phyloP scores from a whole-genome alignment of 495 filamentous ascomycete genomes.

The Opeltia flavorubescens region DNA sequence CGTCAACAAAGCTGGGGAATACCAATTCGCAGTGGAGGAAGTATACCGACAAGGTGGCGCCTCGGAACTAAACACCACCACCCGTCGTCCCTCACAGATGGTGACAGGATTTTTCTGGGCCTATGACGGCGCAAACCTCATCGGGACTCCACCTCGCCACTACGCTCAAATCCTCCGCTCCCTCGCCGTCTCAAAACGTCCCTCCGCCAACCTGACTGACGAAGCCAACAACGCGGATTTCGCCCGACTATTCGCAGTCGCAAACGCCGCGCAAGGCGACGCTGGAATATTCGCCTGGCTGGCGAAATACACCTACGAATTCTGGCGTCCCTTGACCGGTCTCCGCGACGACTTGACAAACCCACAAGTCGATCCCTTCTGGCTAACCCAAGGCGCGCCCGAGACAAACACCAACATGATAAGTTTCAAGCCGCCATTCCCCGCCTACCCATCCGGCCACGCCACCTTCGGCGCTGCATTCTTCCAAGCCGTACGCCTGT shows the following conservation, averaged over 20 bases:
- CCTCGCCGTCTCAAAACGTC: constrained; percentile 15
- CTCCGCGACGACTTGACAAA: constrained; percentile 16
- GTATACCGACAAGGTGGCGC: constrained; percentile 17
- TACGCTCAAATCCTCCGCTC: constrained; percentile 20
- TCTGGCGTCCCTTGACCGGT: constrained; percentile 24
- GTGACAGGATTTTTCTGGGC: constrained; percentile 22
- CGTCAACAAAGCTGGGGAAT: constrained; percentile 14
- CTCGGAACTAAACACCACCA: constrained; percentile 14
- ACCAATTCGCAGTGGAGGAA: constrained; percentile 17
- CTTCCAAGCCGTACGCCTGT: constrained; percentile 22
- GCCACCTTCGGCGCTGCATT: constrained; percentile 24
- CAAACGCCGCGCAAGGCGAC: constrained; percentile 20
- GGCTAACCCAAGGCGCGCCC: constrained; percentile 21
- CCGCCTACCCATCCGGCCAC: constrained; percentile 24
- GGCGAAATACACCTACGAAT: constrained; percentile 22
- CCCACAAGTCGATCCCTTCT: constrained; percentile 19
- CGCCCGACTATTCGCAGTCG: constrained; percentile 20
- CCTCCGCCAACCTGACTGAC: background rate
- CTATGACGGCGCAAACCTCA: constrained; percentile 24
- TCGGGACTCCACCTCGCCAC: constrained; percentile 19
- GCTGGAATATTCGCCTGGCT: constrained; percentile 25
- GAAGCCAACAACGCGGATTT: constrained; percentile 25
- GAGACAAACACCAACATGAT: constrained; percentile 21
- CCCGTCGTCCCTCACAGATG: constrained; percentile 16
- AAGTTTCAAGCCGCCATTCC: constrained; percentile 25